phyloP scores from a whole-genome alignment of 768 basidiomycete genomes.

The Hygrocybe punicea region DNA sequence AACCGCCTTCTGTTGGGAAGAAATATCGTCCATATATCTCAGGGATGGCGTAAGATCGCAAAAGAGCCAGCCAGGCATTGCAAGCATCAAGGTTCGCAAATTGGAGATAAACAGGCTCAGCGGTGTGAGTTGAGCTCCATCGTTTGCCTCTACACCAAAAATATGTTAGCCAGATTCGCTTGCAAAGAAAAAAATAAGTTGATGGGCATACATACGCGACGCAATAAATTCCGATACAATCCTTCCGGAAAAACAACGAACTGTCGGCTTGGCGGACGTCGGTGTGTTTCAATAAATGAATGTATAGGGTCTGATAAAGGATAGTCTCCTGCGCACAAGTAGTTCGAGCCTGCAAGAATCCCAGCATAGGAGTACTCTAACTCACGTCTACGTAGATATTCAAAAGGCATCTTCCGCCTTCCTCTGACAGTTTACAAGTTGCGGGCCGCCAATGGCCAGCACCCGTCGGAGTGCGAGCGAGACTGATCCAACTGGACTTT shows the following conservation, averaged over 20 bases:
- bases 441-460: conserved; percentile 70
- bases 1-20: conserved; percentile 59
- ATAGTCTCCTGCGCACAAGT: conserved; percentile 54
- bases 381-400: conserved; percentile 75
- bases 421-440: conserved; percentile 66
- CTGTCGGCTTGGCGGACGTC: conserved; percentile 75
- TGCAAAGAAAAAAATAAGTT: background rate
- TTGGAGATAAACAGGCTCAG: conserved; percentile 71
- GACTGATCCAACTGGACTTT: conserved; percentile 67
- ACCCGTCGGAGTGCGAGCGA: conserved; percentile 48
- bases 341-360: background rate
- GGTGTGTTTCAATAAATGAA: conserved; percentile 71
- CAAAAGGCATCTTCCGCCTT: conserved; percentile 62
- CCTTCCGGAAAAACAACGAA: conserved; percentile 72
- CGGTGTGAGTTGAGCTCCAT: conserved; percentile 49
- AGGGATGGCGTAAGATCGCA: conserved; percentile 76
- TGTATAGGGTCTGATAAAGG: conserved; percentile 67
- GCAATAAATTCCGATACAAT: conserved; percentile 71
- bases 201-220: conserved; percentile 42
- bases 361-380: conserved; percentile 1
- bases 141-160: conserved; percentile 49
- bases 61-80: conserved; percentile 74
- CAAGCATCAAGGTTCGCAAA: conserved; percentile 62
- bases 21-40: conserved; percentile 70
- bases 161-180: conserved; percentile 6